Percentiles rank a stretch among this genome's conserved stretches.
These are phyloP conservation scores for Arthrobotrys sinensis DNA, from an alignment of 2,329 filamentous ascomycete genomes.

Conservation along the genomic window DNA sequence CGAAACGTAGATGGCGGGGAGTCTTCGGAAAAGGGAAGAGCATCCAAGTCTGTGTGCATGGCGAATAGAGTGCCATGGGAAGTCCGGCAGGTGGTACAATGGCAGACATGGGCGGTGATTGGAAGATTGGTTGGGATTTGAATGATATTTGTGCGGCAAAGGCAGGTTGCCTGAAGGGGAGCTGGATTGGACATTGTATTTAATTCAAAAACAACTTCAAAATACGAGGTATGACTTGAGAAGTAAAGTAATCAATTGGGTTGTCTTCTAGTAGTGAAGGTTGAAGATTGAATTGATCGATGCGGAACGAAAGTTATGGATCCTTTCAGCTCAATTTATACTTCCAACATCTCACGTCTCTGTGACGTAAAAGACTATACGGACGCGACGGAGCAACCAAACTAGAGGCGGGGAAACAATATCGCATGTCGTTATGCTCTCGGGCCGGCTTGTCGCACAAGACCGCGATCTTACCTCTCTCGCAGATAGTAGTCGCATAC, in stretches of 20 bases:
- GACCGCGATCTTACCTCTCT: not conserved
- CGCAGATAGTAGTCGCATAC: conserved; percentile 13
- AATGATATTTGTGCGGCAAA: conserved; percentile 44
- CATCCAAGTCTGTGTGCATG: conserved; percentile 39
- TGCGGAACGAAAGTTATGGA: not conserved
- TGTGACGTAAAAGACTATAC: conserved; percentile 4
- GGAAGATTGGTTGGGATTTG: conserved; percentile 34
- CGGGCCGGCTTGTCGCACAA: not conserved
- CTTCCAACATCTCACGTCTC: not conserved
- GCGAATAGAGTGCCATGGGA: conserved; percentile 49
- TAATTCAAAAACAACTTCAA: no score
- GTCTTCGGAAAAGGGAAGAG: conserved; percentile 27
- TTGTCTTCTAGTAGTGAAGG: not conserved
- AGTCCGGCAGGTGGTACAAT: conserved; percentile 53
- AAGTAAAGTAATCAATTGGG: not conserved
- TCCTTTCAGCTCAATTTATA: conserved; percentile 10
- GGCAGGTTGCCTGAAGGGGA: conserved; percentile 38
- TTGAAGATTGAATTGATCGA: not conserved
- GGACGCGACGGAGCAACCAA: conserved; percentile 2
- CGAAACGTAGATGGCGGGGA: conserved; percentile 33
- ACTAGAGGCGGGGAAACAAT: conserved; percentile 9
- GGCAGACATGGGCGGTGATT: conserved; percentile 38
- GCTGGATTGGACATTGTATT: conserved; percentile 24
- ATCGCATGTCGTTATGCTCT: conserved; percentile 22
- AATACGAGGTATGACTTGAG: no score